phyloP scores from a whole-genome alignment of 306 rosid species.

The Neltuma alba region DNA sequence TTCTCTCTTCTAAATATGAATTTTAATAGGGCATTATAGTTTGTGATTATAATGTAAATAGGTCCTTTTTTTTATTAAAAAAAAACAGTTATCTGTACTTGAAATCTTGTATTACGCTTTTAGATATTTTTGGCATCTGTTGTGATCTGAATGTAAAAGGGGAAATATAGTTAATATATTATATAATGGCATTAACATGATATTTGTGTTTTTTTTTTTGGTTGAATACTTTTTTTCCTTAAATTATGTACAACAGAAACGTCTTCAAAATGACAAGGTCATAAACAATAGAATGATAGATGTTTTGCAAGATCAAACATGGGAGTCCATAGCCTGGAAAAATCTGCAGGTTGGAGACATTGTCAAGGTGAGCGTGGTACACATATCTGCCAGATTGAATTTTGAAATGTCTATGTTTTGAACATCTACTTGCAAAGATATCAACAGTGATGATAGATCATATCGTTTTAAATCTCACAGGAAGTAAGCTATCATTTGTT shows the following conservation, averaged over 20 bases:
- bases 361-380: slow-evolving; percentile 69
- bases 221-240: neutral
- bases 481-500: neutral
- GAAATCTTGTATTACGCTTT: too few relatives aligned
- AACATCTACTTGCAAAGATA: neutral
- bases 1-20: neutral
- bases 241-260: neutral
- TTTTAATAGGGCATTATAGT: too few relatives aligned
- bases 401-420: neutral
- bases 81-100: too few relatives aligned
- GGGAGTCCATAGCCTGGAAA: slow-evolving; percentile 88
- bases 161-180: neutral
- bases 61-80: too few relatives aligned
- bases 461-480: neutral
- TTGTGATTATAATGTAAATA: too few relatives aligned
- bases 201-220: neutral
- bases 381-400: slow-evolving; percentile 7
- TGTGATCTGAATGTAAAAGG: neutral
- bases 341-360: slow-evolving; percentile 95
- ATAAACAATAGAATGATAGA: slow-evolving; percentile 57
- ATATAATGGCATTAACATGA: neutral
- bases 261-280: neutral
- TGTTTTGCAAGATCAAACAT: slow-evolving; percentile 82
- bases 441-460: neutral
- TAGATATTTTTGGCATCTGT: neutral